Evolutionary conservation across 2,329 filamentous ascomycete genomes (phyloP).

Genomic region (Parastagonospora avenae): DNA sequence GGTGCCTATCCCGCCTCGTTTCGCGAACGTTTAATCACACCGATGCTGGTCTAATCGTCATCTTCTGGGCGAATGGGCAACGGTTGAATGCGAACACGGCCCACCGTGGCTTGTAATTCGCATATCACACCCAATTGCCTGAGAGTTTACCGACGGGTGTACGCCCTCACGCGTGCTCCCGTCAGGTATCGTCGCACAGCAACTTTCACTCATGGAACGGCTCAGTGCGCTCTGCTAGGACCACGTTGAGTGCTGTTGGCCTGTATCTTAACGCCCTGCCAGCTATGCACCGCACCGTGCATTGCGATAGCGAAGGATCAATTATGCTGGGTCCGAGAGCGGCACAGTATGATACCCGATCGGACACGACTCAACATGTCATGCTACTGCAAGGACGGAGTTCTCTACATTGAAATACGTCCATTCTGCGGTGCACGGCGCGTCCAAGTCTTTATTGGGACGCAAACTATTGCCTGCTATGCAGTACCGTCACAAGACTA

Average conservation of each 20-base stretch:
- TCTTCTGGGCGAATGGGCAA: slow-evolving; percentile 20
- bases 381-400: slow-evolving; percentile 28
- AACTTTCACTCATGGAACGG: not conserved
- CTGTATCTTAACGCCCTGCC: no score
- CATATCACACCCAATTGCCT: slow-evolving; percentile 12
- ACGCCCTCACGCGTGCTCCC: slow-evolving; percentile 8
- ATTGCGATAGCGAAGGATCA: not conserved
- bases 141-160: slow-evolving; percentile 15
- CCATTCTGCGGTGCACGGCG: slow-evolving; percentile 26
- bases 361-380: slow-evolving; percentile 15
- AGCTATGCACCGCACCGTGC: no score
- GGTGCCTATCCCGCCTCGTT: slow-evolving; percentile 4
- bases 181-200: not conserved
- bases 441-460: slow-evolving; percentile 18
- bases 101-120: slow-evolving; percentile 22
- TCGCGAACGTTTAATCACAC: slow-evolving; percentile 20
- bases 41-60: slow-evolving; percentile 13
- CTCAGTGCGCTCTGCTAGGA: not conserved
- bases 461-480: slow-evolving; percentile 20
- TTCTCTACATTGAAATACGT: slow-evolving; percentile 22
- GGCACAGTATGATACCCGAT: slow-evolving; percentile 14
- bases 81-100: slow-evolving; percentile 1
- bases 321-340: not conserved
- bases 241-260: not conserved
- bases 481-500: slow-evolving; percentile 13